A percentile compares a stretch with the other conserved stretches of the same genome.
Evolutionary conservation across 2,329 filamentous ascomycete genomes (phyloP).

Genomic region (Xylariaceae sp.): DNA sequence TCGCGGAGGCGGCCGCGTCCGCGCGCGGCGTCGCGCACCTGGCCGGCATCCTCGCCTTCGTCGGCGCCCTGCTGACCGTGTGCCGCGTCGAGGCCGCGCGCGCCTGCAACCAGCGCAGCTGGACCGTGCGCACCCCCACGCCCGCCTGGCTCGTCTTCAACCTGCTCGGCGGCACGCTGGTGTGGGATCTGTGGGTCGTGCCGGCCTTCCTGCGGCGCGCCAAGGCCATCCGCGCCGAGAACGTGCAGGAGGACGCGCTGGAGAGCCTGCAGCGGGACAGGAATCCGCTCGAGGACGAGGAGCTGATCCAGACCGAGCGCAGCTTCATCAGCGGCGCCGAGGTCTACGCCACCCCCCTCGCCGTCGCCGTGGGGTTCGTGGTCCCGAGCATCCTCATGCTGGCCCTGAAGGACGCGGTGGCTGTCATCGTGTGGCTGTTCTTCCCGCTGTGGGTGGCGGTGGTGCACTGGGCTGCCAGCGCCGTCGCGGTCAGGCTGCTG

Average conservation of each 20-base stretch:
- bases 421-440: slow-evolving; percentile 56
- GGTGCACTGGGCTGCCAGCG: slow-evolving; percentile 46
- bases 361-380: slow-evolving; percentile 54
- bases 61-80: slow-evolving; percentile 55
- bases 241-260: slow-evolving; percentile 20
- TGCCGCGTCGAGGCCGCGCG: slow-evolving; percentile 57
- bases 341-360: slow-evolving; percentile 61
- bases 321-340: slow-evolving; percentile 54
- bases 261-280: background rate
- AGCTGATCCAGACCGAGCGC: slow-evolving; percentile 34
- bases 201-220: slow-evolving; percentile 54
- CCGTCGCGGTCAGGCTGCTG: slow-evolving; percentile 33
- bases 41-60: slow-evolving; percentile 50
- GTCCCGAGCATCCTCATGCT: slow-evolving; percentile 55
- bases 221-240: slow-evolving; percentile 41
- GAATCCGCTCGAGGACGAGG: slow-evolving; percentile 4
- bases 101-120: slow-evolving; percentile 43
- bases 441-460: slow-evolving; percentile 57
- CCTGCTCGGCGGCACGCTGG: slow-evolving; percentile 54
- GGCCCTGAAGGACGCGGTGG: slow-evolving; percentile 43
- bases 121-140: slow-evolving; percentile 44
- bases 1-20: slow-evolving; percentile 51
- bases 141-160: slow-evolving; percentile 54
- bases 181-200: slow-evolving; percentile 58
- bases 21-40: slow-evolving; percentile 49